Conservation (phyloP, 2,329 filamentous ascomycete genomes). For the Pseudonectria buxi region DNA sequence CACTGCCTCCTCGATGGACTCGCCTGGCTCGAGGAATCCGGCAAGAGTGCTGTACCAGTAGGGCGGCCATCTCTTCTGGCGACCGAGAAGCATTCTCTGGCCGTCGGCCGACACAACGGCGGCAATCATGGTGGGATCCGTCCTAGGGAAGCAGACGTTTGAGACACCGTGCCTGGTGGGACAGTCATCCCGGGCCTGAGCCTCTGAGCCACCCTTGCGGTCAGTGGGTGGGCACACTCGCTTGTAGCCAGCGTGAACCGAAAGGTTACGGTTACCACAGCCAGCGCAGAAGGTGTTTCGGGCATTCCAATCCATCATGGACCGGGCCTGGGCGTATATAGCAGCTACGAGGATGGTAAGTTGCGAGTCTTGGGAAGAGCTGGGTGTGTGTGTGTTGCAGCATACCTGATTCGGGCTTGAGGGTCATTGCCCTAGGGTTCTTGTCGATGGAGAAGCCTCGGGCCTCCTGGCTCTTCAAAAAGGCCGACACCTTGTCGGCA, state of each 20-base stretch:
- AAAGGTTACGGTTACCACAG: slow-evolving; percentile 77
- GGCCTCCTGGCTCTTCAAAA: slow-evolving; percentile 34
- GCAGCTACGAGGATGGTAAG: slow-evolving; percentile 54
- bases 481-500: slow-evolving; percentile 53
- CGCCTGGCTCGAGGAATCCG: slow-evolving; percentile 78
- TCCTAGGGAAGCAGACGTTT: slow-evolving; percentile 86
- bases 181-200: slow-evolving; percentile 60
- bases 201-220: slow-evolving; percentile 37
- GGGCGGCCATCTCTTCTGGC: slow-evolving; percentile 74
- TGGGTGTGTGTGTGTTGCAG: slow-evolving; percentile 1
- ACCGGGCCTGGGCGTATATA: slow-evolving; percentile 82
- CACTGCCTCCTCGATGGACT: slow-evolving; percentile 79
- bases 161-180: slow-evolving; percentile 77
- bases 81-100: slow-evolving; percentile 71
- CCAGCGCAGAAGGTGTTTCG: slow-evolving; percentile 88
- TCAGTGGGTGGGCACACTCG: slow-evolving; percentile 70
- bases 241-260: slow-evolving; percentile 73
- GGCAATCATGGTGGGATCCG: slow-evolving; percentile 92
- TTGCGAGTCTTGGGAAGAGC: not conserved
- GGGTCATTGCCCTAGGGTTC: slow-evolving; percentile 55
- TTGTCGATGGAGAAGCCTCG: slow-evolving; percentile 60
- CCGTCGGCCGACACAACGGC: slow-evolving; percentile 80
- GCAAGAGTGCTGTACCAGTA: slow-evolving; percentile 86
- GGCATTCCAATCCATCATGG: slow-evolving; percentile 87
- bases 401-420: slow-evolving; percentile 56